Evolutionary conservation across 257 asterid species (phyloP).

Genomic region (Solanum sejunctum): DNA sequence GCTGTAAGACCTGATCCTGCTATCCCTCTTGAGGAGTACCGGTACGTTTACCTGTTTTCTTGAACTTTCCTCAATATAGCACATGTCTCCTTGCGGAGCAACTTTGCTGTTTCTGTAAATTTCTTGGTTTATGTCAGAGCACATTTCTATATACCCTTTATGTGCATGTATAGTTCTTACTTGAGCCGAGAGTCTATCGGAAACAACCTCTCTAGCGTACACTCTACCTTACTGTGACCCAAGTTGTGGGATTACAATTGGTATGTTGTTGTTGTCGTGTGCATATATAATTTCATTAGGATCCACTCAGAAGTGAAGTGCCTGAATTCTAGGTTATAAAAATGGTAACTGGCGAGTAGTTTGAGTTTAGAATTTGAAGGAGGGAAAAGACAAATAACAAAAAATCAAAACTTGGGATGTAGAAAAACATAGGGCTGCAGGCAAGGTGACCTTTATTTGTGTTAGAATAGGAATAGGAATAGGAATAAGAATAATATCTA

Average conservation of each 20-base stretch:
- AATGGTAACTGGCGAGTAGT: not conserved
- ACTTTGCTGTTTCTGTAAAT: not conserved
- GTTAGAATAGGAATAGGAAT: no score
- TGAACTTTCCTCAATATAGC: not conserved
- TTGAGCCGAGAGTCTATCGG: not conserved
- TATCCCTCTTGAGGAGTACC: conserved; percentile 72
- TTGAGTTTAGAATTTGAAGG: not conserved
- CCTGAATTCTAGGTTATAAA: not conserved
- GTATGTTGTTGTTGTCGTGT: not conserved
- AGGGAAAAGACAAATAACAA: not conserved
- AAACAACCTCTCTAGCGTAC: not conserved
- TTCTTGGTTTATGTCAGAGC: not conserved
- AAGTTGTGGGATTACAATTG: not conserved
- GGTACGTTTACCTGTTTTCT: conserved; percentile 26
- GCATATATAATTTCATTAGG: not conserved
- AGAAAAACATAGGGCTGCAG: not conserved
- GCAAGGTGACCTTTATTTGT: not conserved
- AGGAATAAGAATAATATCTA: no score
- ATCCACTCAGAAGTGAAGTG: not conserved
- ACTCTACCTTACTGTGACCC: not conserved
- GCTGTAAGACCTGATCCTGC: conserved; percentile 90
- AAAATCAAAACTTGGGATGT: not conserved
- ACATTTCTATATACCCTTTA: not conserved
- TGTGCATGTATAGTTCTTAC: not conserved
- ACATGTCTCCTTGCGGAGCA: not conserved